A percentile compares a stretch with the other conserved stretches of the same genome.
Conservation (phyloP, 495 filamentous ascomycete species). For the Sphaerosporella brunnea region DNA sequence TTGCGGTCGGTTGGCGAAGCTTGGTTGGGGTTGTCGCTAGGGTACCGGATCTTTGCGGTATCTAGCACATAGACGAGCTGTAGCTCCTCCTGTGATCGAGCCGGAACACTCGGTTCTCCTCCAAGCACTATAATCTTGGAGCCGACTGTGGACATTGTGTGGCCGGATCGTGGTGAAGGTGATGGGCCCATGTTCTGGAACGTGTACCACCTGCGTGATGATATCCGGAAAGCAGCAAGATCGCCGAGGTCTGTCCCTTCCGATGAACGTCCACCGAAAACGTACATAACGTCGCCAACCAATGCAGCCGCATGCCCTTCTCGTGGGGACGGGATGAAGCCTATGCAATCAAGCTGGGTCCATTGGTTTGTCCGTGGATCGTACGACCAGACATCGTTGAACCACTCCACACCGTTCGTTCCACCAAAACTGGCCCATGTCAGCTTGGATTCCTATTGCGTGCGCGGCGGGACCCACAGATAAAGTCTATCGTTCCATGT, state of each 20-base stretch:
- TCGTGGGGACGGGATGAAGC: slow-evolving; percentile 80
- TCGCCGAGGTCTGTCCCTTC: slow-evolving; percentile 85
- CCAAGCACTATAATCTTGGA: slow-evolving; percentile 84
- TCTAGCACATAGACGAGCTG: slow-evolving; percentile 82
- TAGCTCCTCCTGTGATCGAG: slow-evolving; percentile 62
- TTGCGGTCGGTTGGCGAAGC: slow-evolving; percentile 26
- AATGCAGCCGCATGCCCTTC: slow-evolving; percentile 91
- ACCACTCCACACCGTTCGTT: slow-evolving; percentile 87
- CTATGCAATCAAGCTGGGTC: slow-evolving; percentile 83
- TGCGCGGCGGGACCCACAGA: slow-evolving; percentile 43
- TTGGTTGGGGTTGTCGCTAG: slow-evolving; percentile 50
- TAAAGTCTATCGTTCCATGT: slow-evolving; percentile 89
- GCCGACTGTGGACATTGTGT: slow-evolving; percentile 89
- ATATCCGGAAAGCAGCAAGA: slow-evolving; percentile 85
- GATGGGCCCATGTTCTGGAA: slow-evolving; percentile 99
- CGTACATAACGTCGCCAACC: slow-evolving; percentile 96
- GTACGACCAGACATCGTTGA: slow-evolving; percentile 96
- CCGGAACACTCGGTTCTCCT: slow-evolving; percentile 80
- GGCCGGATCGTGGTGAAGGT: slow-evolving; percentile 80
- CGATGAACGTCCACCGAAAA: slow-evolving; percentile 92
- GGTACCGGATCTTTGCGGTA: slow-evolving; percentile 89
- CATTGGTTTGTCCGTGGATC: slow-evolving; percentile 68
- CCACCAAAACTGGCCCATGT: slow-evolving; percentile 61
- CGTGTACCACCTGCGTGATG: slow-evolving; percentile 86
- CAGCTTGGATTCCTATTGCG: slow-evolving; percentile 12